These are phyloP conservation scores for Penicillium crystallinum DNA, from an alignment of 495 filamentous ascomycete genomes.

Conservation along the genomic window DNA sequence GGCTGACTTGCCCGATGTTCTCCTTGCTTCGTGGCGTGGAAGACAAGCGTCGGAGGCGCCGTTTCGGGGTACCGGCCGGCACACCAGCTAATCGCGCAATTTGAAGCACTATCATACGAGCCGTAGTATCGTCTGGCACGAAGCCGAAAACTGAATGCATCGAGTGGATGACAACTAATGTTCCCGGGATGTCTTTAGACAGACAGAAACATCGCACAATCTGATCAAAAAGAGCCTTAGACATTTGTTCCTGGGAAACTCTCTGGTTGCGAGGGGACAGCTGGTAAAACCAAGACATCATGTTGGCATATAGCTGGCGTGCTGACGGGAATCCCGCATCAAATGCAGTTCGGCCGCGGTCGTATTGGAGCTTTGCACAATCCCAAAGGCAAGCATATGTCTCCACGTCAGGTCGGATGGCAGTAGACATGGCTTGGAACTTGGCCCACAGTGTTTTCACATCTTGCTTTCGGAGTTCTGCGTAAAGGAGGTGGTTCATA, in stretches of 20 bases:
- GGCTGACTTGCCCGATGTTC: conserved; percentile 37
- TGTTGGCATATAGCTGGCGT: conserved; percentile 55
- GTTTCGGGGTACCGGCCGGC: conserved; percentile 35
- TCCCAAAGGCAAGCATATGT: conserved; percentile 68
- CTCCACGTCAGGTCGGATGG: conserved; percentile 56
- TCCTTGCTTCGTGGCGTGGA: conserved; percentile 42
- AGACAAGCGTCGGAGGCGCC: conserved; percentile 38
- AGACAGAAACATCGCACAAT: conserved; percentile 54
- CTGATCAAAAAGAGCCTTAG: conserved; percentile 50
- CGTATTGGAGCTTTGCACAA: conserved; percentile 49
- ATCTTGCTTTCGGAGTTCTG: conserved; percentile 49
- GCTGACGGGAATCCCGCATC: conserved; percentile 37
- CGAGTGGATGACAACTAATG: conserved; percentile 55
- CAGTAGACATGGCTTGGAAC: conserved; percentile 45
- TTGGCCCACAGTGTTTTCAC: conserved; percentile 49
- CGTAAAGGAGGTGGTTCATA: conserved; percentile 69
- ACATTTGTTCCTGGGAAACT: conserved; percentile 33
- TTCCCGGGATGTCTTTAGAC: conserved; percentile 51
- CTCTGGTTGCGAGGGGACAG: conserved; percentile 26
- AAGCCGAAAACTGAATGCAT: conserved; percentile 52
- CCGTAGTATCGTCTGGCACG: conserved; percentile 45
- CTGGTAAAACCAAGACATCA: conserved; percentile 50
- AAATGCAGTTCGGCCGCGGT: conserved; percentile 36
- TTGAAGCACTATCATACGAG: conserved; percentile 47
- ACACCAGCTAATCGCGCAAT: conserved; percentile 44